phyloP scores from a whole-genome alignment of 2,329 filamentous ascomycete genomes.

The Alternaria panax region DNA sequence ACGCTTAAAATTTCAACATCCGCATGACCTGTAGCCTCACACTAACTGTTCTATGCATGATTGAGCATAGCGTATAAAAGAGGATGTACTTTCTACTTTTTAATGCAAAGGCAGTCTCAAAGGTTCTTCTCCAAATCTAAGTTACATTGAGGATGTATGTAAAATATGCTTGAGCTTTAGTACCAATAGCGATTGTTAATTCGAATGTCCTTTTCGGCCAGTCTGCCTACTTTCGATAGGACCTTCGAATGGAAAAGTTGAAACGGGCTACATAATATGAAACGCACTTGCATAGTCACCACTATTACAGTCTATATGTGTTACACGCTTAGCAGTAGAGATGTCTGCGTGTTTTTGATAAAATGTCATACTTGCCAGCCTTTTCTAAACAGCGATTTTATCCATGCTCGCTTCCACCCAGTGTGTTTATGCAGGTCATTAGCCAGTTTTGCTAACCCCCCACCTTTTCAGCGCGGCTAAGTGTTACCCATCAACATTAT shows the following conservation, averaged over 20 bases:
- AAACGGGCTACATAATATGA: not conserved
- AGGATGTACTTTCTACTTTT: not conserved
- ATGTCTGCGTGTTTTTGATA: not conserved
- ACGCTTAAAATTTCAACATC: not conserved
- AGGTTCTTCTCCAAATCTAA: not conserved
- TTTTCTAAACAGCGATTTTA: too few relatives aligned
- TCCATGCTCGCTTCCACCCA: too few relatives aligned
- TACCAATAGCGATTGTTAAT: constrained; percentile 1
- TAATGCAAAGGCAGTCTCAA: not conserved
- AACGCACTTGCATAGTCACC: not conserved
- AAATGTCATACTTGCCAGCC: too few relatives aligned
- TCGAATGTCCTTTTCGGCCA: constrained; percentile 6
- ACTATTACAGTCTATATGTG: not conserved
- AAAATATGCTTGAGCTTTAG: not conserved
- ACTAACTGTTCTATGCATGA: not conserved
- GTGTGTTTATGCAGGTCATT: too few relatives aligned
- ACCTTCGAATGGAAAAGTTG: not conserved
- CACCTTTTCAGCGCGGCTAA: too few relatives aligned
- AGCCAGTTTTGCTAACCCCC: too few relatives aligned
- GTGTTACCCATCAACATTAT: not conserved
- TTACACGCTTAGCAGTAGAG: not conserved
- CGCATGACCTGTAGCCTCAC: not conserved
- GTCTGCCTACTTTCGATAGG: not conserved
- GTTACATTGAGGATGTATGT: not conserved
- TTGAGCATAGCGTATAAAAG: not conserved